Base-by-base conservation (phyloP, 2,329 filamentous ascomycete genomes). In the Cylindrodendrum hubeiense region DNA sequence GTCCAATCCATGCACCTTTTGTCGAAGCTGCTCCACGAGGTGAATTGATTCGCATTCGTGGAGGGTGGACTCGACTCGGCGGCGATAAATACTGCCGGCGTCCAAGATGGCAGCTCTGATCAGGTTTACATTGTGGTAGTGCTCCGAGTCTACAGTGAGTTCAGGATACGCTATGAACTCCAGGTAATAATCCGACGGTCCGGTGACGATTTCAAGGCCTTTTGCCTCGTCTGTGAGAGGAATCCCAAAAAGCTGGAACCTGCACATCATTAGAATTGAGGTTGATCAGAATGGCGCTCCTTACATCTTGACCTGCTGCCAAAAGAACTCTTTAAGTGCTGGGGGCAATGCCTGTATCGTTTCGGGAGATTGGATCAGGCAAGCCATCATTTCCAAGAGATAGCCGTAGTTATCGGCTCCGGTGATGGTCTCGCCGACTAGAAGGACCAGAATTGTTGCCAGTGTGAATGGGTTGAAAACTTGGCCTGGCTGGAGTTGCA, bases 361-460 rank as follows among this genome's bases (percentile, higher is more conserved):
- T 3, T 71, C 69, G 0, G 70, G 63, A 12, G 63, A 74, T 26
- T 70, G 65, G 0, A 68, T 68, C 2, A 81, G 66, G 22, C 73
- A 78, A 6, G 74, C 71, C 26, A 81, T 65, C 73, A 82, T 79
- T 52, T 79, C 74, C 1, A 81, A 65, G 0, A 82, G 71, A 50
- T 79, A 79, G 1, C 66, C 67, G 50, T 78, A 82, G 33, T 81
- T 80, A 21, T 73, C 73, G 4, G 79, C 78, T 1, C 79, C 80
- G 0, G 80, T 82, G 10, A 82, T 80, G 0, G 80, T 81, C n/a
- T 82, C 80, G 0, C 80, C 80, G 0, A 82, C 79, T 0, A 82
- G 67, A 1, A 82, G 72, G 0, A 82, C 76, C 2, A 82, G 66
- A 15, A 82, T 70, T 0, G 79, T 81, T 0, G 79, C 78, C 65